Evolutionary conservation across 2,329 filamentous ascomycete genomes (phyloP).

Genomic region (Paecilomyces fulvus): DNA sequence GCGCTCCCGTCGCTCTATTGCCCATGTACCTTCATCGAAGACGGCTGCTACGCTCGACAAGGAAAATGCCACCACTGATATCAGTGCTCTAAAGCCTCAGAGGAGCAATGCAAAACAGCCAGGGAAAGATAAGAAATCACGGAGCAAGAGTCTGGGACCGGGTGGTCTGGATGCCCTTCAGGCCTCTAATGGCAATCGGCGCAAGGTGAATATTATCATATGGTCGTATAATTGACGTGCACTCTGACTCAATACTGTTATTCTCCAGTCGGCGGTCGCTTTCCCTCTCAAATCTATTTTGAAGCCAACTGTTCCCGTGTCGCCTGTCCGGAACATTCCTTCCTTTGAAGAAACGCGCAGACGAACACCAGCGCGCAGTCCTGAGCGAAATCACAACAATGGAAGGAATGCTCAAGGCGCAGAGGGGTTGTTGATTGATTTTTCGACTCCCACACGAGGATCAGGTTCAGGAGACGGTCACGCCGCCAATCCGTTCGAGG

Average conservation of each 20-base stretch:
- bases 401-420: conserved; percentile 13
- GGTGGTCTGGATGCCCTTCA: conserved; percentile 79
- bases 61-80: conserved; percentile 67
- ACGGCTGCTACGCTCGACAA: conserved; percentile 50
- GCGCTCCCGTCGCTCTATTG: conserved; percentile 62
- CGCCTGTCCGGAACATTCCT: conserved; percentile 59
- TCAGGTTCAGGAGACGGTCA: conserved; percentile 29
- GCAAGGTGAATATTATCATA: conserved; percentile 54
- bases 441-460: conserved; percentile 31
- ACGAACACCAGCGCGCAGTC: conserved; percentile 29
- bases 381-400: conserved; percentile 12
- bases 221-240: conserved; percentile 3
- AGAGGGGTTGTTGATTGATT: conserved; percentile 34
- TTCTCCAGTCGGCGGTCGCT: conserved; percentile 28
- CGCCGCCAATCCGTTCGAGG: conserved; percentile 41
- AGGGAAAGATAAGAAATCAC: conserved; percentile 54
- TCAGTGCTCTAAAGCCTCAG: conserved; percentile 39
- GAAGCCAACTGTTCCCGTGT: conserved; percentile 63
- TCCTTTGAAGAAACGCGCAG: conserved; percentile 46
- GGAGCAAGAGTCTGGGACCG: conserved; percentile 93
- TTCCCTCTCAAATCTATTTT: conserved; percentile 60
- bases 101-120: conserved; percentile 27
- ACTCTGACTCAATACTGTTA: conserved; percentile 3
- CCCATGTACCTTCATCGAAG: conserved; percentile 47
- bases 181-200: conserved; percentile 64